Percentiles rank a stretch among this genome's conserved stretches.
phyloP scores from a whole-genome alignment of 139 green algal genomes.

The Dunaliella sp. region DNA sequence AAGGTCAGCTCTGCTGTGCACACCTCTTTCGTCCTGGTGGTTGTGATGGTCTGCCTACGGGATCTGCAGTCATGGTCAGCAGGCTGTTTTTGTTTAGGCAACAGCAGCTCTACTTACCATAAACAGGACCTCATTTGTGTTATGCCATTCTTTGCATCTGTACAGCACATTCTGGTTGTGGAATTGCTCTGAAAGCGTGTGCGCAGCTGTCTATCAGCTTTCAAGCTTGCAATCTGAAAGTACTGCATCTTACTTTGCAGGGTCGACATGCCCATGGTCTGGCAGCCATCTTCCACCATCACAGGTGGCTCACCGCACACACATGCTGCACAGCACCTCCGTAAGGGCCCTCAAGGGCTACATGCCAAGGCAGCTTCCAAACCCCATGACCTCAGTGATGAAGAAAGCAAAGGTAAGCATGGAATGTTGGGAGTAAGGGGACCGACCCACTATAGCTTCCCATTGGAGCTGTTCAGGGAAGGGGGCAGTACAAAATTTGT shows the following conservation, averaged over 20 bases:
- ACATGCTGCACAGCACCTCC: neutral
- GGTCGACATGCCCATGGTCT: neutral
- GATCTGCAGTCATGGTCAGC: too few relatives aligned
- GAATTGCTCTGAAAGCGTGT: neutral
- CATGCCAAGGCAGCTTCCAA: neutral
- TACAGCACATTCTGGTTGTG: neutral
- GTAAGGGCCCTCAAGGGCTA: neutral
- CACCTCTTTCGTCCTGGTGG: too few relatives aligned
- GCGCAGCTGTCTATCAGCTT: neutral
- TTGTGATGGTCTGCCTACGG: too few relatives aligned
- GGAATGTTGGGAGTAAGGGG: too few relatives aligned
- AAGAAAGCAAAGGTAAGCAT: neutral
- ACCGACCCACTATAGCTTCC: neutral
- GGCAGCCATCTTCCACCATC: neutral
- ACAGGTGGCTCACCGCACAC: neutral
- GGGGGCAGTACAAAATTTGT: neutral
- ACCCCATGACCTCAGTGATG: neutral
- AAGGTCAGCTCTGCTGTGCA: too few relatives aligned
- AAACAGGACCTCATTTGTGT: neutral
- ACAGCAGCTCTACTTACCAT: too few relatives aligned
- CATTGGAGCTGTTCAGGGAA: neutral
- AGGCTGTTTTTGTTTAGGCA: too few relatives aligned
- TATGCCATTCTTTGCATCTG: neutral
- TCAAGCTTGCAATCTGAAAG: neutral
- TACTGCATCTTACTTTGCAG: neutral